Percentiles rank a stretch among this genome's conserved stretches.
Conservation (phyloP, 768 basidiomycete genomes). For the Hypholoma fasciculare region DNA sequence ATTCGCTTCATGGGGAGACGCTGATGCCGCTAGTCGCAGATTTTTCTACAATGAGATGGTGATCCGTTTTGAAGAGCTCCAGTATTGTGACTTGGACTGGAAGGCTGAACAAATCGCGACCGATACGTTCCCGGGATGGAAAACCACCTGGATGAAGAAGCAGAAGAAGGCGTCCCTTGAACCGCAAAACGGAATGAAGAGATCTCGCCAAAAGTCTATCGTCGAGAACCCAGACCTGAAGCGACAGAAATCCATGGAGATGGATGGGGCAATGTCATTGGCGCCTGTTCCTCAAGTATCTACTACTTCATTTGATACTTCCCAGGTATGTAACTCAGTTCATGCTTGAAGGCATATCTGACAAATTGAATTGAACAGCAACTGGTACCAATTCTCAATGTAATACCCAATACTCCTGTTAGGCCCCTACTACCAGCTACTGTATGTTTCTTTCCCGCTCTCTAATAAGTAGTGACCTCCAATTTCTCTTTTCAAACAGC, state of each 20-base stretch:
- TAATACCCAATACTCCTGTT: too few species aligned
- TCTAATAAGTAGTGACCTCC: too few species aligned
- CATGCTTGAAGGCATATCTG: background rate
- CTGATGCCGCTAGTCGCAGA: slow-evolving; percentile 2
- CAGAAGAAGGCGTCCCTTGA: background rate
- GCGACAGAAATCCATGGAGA: background rate
- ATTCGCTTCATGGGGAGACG: slow-evolving; percentile 7
- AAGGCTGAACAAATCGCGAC: slow-evolving; percentile 11
- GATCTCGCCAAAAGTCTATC: background rate
- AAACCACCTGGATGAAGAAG: slow-evolving; percentile 4
- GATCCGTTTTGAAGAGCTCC: background rate
- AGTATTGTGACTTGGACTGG: slow-evolving; percentile 3
- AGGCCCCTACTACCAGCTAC: too few species aligned
- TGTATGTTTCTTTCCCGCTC: too few species aligned
- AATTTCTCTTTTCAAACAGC: background rate
- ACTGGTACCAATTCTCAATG: too few species aligned
- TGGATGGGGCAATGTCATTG: background rate
- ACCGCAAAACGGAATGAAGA: background rate
- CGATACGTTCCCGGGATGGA: slow-evolving; percentile 8
- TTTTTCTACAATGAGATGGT: slow-evolving; percentile 8
- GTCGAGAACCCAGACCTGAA: background rate
- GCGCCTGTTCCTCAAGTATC: background rate
- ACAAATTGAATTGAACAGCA: too few species aligned
- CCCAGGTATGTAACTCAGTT: background rate
- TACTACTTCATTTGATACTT: too few species aligned